Conservation (phyloP, 306 rosid genomes). For the Cercis canadensis region DNA sequence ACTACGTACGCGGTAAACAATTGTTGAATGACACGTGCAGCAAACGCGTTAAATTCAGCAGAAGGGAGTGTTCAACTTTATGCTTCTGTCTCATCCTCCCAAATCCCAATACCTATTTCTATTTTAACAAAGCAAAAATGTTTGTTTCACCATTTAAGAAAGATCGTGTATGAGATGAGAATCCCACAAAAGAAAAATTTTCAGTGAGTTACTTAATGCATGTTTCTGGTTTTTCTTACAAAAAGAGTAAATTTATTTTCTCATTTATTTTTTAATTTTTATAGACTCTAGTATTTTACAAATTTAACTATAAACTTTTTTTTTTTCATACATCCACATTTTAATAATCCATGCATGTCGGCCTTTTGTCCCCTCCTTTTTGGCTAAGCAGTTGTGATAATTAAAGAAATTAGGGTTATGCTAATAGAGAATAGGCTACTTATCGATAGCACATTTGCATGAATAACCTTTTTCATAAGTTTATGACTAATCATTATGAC, state of each 20-base stretch:
- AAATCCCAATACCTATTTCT: not conserved
- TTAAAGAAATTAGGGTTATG: no score
- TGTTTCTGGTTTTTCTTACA: no score
- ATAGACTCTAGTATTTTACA: not conserved
- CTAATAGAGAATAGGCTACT: no score
- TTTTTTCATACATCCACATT: not conserved
- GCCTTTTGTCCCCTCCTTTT: not conserved
- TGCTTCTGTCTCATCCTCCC: constrained; percentile 11
- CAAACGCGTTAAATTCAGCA: constrained; percentile 13
- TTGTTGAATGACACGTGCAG: constrained; percentile 5
- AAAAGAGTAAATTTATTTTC: no score
- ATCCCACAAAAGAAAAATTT: no score
- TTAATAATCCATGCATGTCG: not conserved
- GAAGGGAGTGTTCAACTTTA: constrained; percentile 4
- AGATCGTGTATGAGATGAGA: not conserved
- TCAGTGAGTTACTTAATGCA: no score
- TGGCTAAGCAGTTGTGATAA: no score
- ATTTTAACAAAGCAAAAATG: no score
- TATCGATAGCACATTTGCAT: no score
- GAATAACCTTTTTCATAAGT: no score
- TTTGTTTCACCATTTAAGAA: not conserved
- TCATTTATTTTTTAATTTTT: not conserved
- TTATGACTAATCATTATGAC: no score
- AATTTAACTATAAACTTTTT: no score
- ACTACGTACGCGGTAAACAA: constrained; percentile 13